phyloP scores from a whole-genome alignment of 2,329 filamentous ascomycete genomes.

The Parastagonospora avenae region DNA sequence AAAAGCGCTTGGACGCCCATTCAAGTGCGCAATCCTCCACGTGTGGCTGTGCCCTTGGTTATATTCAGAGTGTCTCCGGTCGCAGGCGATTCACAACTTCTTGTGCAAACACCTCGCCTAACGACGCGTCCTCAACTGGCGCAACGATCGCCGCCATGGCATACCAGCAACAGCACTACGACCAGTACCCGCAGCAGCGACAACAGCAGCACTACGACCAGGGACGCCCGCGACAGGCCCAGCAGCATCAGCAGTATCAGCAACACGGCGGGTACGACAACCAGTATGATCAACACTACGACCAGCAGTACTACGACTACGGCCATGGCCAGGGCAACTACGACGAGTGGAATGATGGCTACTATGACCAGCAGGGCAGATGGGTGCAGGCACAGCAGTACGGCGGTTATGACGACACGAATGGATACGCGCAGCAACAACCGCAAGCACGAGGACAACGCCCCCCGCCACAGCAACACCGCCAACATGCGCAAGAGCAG shows the following conservation, averaged over 20 bases:
- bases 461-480: constrained; percentile 23
- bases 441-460: constrained; percentile 18
- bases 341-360: constrained; percentile 43
- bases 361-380: constrained; percentile 39
- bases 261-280: constrained; percentile 37
- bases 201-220: constrained; percentile 43
- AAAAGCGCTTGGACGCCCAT: neutral
- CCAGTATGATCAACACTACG: constrained; percentile 35
- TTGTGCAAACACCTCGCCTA: constrained; percentile 18
- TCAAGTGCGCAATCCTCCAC: neutral
- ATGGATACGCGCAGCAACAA: constrained; percentile 23
- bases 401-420: constrained; percentile 29
- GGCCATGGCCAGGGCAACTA: constrained; percentile 42
- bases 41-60: constrained; percentile 1
- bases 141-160: constrained; percentile 40
- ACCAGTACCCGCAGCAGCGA: constrained; percentile 41
- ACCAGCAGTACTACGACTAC: constrained; percentile 40
- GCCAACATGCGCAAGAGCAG: constrained; percentile 36
- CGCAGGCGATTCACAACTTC: constrained; percentile 23
- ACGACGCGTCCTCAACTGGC: constrained; percentile 8
- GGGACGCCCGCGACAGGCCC: constrained; percentile 15
- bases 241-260: constrained; percentile 24
- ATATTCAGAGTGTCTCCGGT: constrained; percentile 19
- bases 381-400: constrained; percentile 35
- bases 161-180: constrained; percentile 48